Evolutionary conservation across 139 green algal genomes (phyloP).

Genomic region (Chlamydomonas applanata): DNA sequence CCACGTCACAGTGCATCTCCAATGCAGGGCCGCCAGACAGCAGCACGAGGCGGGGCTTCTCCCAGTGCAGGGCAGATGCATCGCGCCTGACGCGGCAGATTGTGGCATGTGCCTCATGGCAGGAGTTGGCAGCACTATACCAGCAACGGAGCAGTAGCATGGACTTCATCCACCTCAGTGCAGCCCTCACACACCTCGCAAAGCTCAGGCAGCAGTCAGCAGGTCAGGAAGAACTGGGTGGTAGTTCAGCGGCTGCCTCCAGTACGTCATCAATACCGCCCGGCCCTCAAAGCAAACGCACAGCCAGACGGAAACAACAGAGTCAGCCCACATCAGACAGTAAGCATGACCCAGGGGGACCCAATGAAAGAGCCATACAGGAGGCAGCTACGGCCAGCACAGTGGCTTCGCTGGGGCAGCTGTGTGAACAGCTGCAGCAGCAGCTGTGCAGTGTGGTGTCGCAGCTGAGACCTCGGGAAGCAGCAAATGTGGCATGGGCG

Average conservation of each 20-base stretch:
- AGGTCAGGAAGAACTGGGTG: background rate
- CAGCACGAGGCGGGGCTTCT: too few relatives aligned
- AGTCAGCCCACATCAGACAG: background rate
- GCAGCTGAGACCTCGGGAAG: background rate
- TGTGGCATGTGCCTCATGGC: background rate
- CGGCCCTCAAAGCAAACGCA: background rate
- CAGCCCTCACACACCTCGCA: background rate
- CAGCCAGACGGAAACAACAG: background rate
- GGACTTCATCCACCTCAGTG: constrained; percentile 8
- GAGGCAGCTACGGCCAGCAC: background rate
- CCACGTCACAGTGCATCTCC: too few relatives aligned
- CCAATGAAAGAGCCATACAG: background rate
- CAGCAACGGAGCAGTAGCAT: background rate
- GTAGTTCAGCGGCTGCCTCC: background rate
- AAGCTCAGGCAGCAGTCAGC: background rate
- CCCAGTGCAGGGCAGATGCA: background rate
- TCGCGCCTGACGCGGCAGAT: background rate
- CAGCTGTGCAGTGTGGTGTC: background rate
- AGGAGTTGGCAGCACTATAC: constrained; percentile 2
- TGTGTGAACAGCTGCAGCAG: background rate
- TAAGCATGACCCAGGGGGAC: background rate
- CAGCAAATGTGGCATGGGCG: constrained; percentile 1
- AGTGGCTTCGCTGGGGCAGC: background rate
- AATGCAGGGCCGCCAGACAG: too few relatives aligned
- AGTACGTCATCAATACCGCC: too few relatives aligned